Base-by-base conservation (phyloP, 2,329 filamentous ascomycete genomes). In the Lojkania enalia region DNA sequence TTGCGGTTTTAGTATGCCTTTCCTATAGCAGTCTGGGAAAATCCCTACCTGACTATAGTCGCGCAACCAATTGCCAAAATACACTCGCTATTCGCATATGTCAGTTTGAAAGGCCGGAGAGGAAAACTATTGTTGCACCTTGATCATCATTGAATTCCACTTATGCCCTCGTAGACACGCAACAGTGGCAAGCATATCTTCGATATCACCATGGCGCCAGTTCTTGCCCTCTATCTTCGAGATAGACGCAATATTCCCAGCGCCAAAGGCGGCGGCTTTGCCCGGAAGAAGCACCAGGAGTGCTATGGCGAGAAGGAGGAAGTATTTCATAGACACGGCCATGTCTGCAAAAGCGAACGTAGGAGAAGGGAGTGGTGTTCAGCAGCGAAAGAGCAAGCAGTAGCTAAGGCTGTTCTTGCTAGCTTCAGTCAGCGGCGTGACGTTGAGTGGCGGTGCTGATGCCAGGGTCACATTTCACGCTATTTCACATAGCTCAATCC, bases 1-100 rank as follows among this genome's bases (percentile, higher is more conserved):
- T 71, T 12, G 60, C 71, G 21, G n/a, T 67, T 48, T 74, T 66
- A 63, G 75, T 69, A 57, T 66, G 53, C 31, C 76, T 69, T 45
- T 67, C 64, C 49, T 74, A 72, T 20, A 77, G 59, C 12, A 20
- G 12, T 20, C n/a, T n/a, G n/a, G n/a, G n/a, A 31, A 18, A 23
- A 46, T 15, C n/a, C 77, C 66, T 47, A 78, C 77, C 64, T 81
- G 78, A 31, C 72, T 76, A 61, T 80, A 81, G 58, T 80, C 77
- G 42, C 77, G 73, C 23, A 72, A 55, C 69, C 69, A 72, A 54
- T 72, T 72, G 20, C 74, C 74, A 63, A 76, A 75, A 54, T 73
- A 66, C 29, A 75, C 62, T 41, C 69, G 68, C 61, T 68, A 46
- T 27, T 33, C n/a, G 14, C 36, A 47, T 15, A 41, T 12, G 35